These are phyloP conservation scores for Aspergillus caelatus DNA, from an alignment of 2,329 filamentous ascomycete species.

Conservation along the genomic window DNA sequence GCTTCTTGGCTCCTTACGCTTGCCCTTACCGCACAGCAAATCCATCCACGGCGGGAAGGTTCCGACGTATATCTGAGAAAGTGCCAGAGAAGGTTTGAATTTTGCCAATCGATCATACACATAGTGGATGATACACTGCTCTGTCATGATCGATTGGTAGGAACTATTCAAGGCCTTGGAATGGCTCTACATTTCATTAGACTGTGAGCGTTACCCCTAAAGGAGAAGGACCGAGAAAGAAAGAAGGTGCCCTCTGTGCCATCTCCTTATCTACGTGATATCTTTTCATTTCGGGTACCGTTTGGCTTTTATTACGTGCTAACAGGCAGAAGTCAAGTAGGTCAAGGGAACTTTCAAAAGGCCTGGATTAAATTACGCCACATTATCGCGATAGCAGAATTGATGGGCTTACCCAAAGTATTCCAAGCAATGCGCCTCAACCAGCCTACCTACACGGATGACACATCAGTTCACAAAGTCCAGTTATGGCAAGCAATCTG, in stretches of 20 bases:
- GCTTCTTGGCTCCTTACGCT: slow-evolving; percentile 20
- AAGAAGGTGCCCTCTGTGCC: background rate
- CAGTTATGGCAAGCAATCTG: slow-evolving; percentile 39
- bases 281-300: no score
- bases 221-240: background rate
- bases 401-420: slow-evolving; percentile 39
- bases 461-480: slow-evolving; percentile 20
- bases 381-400: slow-evolving; percentile 40
- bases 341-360: slow-evolving; percentile 37
- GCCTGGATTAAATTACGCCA: slow-evolving; percentile 43
- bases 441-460: slow-evolving; percentile 7
- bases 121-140: slow-evolving; percentile 17
- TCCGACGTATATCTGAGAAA: background rate
- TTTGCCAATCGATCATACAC: slow-evolving; percentile 14
- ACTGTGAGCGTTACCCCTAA: slow-evolving; percentile 31
- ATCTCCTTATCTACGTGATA: background rate
- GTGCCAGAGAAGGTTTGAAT: slow-evolving; percentile 2
- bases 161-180: slow-evolving; percentile 15
- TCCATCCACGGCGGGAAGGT: background rate
- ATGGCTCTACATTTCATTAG: slow-evolving; percentile 38
- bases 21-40: slow-evolving; percentile 19
- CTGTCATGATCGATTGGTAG: slow-evolving; percentile 19
- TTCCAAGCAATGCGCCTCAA: slow-evolving; percentile 7
- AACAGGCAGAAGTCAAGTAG: slow-evolving; percentile 29
- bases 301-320: background rate